phyloP scores from a whole-genome alignment of 2,329 filamentous ascomycete genomes.

The Pseudocercospora cruenta region DNA sequence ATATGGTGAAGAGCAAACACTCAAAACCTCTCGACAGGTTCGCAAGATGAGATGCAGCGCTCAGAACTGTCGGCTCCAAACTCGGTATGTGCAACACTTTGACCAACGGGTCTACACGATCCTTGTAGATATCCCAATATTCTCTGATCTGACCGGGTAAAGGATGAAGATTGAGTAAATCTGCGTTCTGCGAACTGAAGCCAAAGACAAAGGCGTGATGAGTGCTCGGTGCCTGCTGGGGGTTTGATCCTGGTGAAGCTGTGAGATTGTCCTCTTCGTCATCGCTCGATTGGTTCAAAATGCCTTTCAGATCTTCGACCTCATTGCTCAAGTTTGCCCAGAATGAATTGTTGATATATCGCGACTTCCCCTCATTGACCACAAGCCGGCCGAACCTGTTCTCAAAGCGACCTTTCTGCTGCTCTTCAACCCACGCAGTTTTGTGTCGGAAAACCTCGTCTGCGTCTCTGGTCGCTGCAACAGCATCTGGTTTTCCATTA shows the following conservation, averaged over 20 bases:
- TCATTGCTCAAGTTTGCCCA: constrained; percentile 71
- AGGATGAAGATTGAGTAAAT: constrained; percentile 68
- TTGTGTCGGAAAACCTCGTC: constrained; percentile 28
- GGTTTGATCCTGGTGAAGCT: constrained; percentile 37
- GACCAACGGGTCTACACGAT: constrained; percentile 73
- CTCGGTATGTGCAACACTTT: constrained; percentile 74
- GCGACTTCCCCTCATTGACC: constrained; percentile 68
- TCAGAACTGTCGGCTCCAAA: constrained; percentile 63
- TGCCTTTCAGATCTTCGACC: constrained; percentile 65
- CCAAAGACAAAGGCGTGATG: constrained; percentile 75
- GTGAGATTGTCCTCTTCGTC: constrained; percentile 61
- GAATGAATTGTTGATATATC: constrained; percentile 77
- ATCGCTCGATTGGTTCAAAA: constrained; percentile 64
- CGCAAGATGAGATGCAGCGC: constrained; percentile 57
- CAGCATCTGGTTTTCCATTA: background rate
- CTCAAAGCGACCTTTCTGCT: constrained; percentile 36
- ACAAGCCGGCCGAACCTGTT: constrained; percentile 69
- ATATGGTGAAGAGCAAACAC: constrained; percentile 64
- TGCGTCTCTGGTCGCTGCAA: background rate
- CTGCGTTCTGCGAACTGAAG: constrained; percentile 70
- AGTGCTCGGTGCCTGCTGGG: constrained; percentile 46
- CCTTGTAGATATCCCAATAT: constrained; percentile 72
- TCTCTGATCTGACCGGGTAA: constrained; percentile 65
- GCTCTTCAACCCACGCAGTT: constrained; percentile 34
- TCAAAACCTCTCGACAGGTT: constrained; percentile 62